Evolutionary conservation across 495 filamentous ascomycete genomes (phyloP).

Genomic region (Opeltia flavorubescens): DNA sequence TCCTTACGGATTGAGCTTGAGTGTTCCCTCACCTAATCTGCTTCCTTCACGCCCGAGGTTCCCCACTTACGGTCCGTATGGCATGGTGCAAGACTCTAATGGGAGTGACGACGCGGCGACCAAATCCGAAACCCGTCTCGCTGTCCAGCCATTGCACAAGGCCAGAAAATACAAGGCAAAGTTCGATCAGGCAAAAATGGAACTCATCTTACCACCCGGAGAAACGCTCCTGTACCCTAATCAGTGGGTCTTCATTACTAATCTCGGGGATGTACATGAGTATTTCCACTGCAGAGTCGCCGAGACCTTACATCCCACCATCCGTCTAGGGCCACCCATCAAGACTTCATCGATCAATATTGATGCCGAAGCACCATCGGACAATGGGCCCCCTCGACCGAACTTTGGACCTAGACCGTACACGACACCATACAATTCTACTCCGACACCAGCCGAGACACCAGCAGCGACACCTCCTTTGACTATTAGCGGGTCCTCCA

Average conservation of each 20-base stretch:
- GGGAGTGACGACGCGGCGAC: no score
- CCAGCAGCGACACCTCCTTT: slow-evolving; percentile 10
- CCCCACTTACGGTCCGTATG: no score
- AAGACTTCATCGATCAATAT: no score
- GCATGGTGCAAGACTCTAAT: no score
- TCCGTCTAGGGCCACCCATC: slow-evolving; percentile 18
- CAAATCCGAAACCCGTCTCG: background rate
- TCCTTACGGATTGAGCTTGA: slow-evolving; percentile 54
- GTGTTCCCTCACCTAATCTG: slow-evolving; percentile 36
- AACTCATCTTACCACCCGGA: slow-evolving; percentile 26
- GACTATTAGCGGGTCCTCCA: background rate
- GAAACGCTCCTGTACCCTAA: slow-evolving; percentile 27
- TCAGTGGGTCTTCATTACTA: slow-evolving; percentile 44
- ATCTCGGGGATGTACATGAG: slow-evolving; percentile 7
- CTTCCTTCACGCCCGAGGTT: background rate
- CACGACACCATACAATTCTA: background rate
- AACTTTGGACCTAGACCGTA: background rate
- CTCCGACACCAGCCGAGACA: background rate
- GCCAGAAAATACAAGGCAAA: slow-evolving; percentile 7
- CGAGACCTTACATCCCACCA: slow-evolving; percentile 23
- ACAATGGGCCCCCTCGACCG: no score
- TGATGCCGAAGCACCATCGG: no score
- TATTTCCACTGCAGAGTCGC: slow-evolving; percentile 28
- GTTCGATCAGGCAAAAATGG: slow-evolving; percentile 19
- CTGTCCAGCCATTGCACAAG: background rate